Base-by-base conservation (phyloP, 345 rosid species). In the Leavenworthia alabamica region DNA sequence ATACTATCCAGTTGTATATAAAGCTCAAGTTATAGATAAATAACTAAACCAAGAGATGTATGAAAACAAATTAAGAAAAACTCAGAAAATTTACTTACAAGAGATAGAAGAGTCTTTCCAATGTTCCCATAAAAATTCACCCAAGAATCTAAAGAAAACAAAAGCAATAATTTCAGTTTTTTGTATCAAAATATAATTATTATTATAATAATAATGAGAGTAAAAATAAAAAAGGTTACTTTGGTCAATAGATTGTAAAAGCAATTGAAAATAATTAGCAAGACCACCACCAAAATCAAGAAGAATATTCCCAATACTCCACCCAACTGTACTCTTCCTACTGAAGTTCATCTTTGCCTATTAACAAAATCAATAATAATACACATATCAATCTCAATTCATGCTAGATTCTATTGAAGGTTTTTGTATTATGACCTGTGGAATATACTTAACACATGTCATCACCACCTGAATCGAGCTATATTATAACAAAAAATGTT, bases 81-180 rank as follows among this genome's bases (percentile, higher is more conserved):
- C 0, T 39, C 32, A 4, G 27, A 11, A 12, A 31, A 16, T 37
- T 27, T 54, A 40, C 82, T 43, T 83, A 90, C 96, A 79, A 91
- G 62, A 60, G 97, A 90, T 2, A 90, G 77, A 73, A 88, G 66
- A 8, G 83, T 83, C 81, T 92, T 92, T 77, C 99, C 97, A 20
- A 89, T 71, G 73, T 92, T 92, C 46, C 99, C 99, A 60, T 86
- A 85, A 70, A 92, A 89, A 82, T 92, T 92, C 67, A 85, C 89
- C 97, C 91, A 92, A 24, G 99, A 86, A 89, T 83, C 99, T 92
- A 75, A 65, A 46, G 26, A 58, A 14, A 12, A 3, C 10, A 12
- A 5, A 56, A 15, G 22, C 20, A 29, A 29, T 1, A 23, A 22
- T 0, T 49, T 59, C 2, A 57, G 29, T 42, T 6, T 55, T 55